Percentiles rank a stretch among this genome's conserved stretches.
phyloP scores from a whole-genome alignment of 2,329 filamentous ascomycete genomes.

The Penicillium sp. region DNA sequence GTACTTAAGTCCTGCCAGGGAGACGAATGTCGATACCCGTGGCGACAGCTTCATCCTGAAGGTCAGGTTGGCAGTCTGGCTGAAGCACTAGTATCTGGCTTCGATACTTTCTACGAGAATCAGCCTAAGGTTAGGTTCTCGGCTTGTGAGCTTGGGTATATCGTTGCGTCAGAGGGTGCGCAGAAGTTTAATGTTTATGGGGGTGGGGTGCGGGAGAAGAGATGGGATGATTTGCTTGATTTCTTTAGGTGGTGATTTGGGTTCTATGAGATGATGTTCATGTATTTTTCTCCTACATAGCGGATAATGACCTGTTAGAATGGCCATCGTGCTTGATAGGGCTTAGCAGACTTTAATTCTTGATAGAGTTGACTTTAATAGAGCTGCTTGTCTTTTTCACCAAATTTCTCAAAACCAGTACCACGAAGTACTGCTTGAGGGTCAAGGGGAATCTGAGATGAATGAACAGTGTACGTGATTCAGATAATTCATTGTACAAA shows the following conservation, averaged over 20 bases:
- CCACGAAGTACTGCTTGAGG: too few relatives aligned
- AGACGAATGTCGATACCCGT: slow-evolving; percentile 55
- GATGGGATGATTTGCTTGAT: slow-evolving; percentile 10
- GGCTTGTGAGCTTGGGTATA: slow-evolving; percentile 58
- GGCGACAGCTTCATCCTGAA: slow-evolving; percentile 56
- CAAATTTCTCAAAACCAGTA: too few relatives aligned
- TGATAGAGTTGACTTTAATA: too few relatives aligned
- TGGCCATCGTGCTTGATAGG: too few relatives aligned
- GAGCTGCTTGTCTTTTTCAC: too few relatives aligned
- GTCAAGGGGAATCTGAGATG: too few relatives aligned
- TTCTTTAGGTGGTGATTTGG: slow-evolving; percentile 3
- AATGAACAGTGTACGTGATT: neutral
- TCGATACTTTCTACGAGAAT: slow-evolving; percentile 55
- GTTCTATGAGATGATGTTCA: neutral
- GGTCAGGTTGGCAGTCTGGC: slow-evolving; percentile 52
- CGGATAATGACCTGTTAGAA: neutral
- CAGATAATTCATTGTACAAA: neutral
- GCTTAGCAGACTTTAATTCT: too few relatives aligned
- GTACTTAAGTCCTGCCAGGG: slow-evolving; percentile 63
- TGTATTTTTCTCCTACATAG: neutral
- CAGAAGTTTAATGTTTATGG: slow-evolving; percentile 34
- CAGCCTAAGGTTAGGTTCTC: slow-evolving; percentile 54
- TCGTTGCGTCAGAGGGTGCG: slow-evolving; percentile 57
- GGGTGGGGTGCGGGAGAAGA: slow-evolving; percentile 7
- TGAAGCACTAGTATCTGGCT: slow-evolving; percentile 51